Evolutionary conservation across 805 yeast species (phyloP).

Genomic region (Metschnikowia chrysomelidarum): DNA sequence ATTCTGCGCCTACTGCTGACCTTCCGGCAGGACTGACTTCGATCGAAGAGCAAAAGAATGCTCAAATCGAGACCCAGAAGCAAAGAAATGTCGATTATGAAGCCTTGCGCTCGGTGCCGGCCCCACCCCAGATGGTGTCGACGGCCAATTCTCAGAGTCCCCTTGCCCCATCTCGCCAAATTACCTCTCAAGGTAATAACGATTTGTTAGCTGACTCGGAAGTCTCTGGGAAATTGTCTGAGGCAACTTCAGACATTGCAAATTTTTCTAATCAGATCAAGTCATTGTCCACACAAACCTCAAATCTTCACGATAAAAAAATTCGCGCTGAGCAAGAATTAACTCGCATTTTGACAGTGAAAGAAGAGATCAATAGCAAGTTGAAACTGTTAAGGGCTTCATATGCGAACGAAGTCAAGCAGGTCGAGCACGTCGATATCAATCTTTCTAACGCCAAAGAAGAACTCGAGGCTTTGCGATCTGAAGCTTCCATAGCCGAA

Average conservation of each 20-base stretch:
- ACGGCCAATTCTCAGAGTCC: background rate
- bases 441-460: slow-evolving; percentile 55
- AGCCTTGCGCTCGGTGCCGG: slow-evolving; percentile 49
- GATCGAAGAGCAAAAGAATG: background rate
- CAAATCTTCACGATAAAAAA: slow-evolving; percentile 66
- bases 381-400: slow-evolving; percentile 62
- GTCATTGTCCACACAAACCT: slow-evolving; percentile 73
- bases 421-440: slow-evolving; percentile 69
- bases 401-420: slow-evolving; percentile 76
- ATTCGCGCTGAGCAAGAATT: slow-evolving; percentile 75
- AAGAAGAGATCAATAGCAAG: slow-evolving; percentile 71
- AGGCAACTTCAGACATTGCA: slow-evolving; percentile 82
- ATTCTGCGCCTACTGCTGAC: too few relatives aligned
- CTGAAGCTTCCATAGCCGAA: slow-evolving; percentile 73
- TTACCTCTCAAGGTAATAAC: slow-evolving; percentile 24
- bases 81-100: slow-evolving; percentile 42
- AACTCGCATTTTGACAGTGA: slow-evolving; percentile 60
- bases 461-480: slow-evolving; percentile 67
- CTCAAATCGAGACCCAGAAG: background rate
- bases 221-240: slow-evolving; percentile 64
- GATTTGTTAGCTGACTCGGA: slow-evolving; percentile 60
- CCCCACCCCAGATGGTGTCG: slow-evolving; percentile 32
- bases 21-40: too few relatives aligned
- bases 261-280: slow-evolving; percentile 82
- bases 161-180: slow-evolving; percentile 1